A percentile compares a stretch with the other conserved stretches of the same genome.
phyloP scores from a whole-genome alignment of 495 filamentous ascomycete species.

The Apiosordaria backusii region DNA sequence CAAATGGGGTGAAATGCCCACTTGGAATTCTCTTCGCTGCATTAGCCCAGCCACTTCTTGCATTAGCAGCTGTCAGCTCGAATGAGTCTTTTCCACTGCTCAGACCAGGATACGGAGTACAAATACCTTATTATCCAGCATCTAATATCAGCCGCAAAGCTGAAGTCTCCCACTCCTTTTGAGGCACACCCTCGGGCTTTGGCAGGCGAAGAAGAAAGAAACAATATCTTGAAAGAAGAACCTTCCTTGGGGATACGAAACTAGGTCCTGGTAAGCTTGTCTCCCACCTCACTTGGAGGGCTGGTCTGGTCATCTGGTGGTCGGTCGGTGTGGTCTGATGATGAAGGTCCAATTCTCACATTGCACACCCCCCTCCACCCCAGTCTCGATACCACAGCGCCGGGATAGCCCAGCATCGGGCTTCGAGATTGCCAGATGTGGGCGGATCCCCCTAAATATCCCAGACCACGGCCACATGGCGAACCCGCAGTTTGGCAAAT shows the following conservation, averaged over 20 bases:
- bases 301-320: background rate
- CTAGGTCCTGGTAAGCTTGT: background rate
- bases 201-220: background rate
- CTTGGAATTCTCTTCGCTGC: background rate
- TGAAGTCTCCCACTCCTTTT: background rate
- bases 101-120: background rate
- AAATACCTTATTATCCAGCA: background rate
- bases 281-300: background rate
- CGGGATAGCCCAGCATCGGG: constrained; percentile 1
- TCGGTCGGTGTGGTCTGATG: background rate
- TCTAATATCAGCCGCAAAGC: background rate
- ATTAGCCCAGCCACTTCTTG: background rate
- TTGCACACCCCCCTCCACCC: background rate
- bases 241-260: too few relatives aligned
- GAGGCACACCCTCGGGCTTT: background rate
- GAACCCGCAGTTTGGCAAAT: background rate
- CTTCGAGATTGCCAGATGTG: background rate
- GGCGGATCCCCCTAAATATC: background rate
- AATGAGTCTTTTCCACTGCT: background rate
- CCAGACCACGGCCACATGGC: background rate
- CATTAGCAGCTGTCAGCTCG: background rate
- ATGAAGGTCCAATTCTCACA: background rate
- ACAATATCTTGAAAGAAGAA: background rate
- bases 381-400: background rate
- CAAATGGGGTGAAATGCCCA: background rate